These are phyloP conservation scores for Fonsecaea monophora DNA, from an alignment of 2,329 filamentous ascomycete genomes.

Conservation along the genomic window DNA sequence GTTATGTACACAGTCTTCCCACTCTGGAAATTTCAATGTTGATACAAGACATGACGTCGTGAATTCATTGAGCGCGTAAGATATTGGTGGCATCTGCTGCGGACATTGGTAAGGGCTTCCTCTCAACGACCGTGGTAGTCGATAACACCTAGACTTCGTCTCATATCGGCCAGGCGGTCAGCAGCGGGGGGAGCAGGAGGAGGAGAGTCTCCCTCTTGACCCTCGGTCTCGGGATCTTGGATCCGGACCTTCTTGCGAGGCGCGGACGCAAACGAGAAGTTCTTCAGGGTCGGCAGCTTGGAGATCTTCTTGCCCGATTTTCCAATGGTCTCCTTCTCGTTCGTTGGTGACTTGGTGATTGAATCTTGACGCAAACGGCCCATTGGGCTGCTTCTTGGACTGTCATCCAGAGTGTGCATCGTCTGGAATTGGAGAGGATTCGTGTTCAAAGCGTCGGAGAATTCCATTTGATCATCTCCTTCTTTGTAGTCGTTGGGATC, in stretches of 20 bases:
- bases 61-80: constrained; percentile 18
- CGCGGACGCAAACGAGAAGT: constrained; percentile 17
- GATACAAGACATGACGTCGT: constrained; percentile 26
- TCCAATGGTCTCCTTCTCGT: constrained; percentile 23
- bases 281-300: constrained; percentile 32
- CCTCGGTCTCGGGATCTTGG: constrained; percentile 13
- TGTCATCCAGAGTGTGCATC: constrained; percentile 16
- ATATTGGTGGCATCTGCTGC: constrained; percentile 1
- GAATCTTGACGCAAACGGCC: constrained; percentile 34
- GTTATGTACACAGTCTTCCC: background rate
- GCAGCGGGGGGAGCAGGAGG: constrained; percentile 16
- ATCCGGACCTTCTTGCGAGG: constrained; percentile 21
- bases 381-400: constrained; percentile 18
- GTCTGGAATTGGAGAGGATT: constrained; percentile 27
- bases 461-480: constrained; percentile 33
- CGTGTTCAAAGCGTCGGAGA: constrained; percentile 32
- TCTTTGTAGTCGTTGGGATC: constrained; percentile 30
- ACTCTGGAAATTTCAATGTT: background rate
- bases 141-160: constrained; percentile 33
- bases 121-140: constrained; percentile 11
- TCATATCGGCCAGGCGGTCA: constrained; percentile 34
- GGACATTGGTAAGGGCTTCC: background rate
- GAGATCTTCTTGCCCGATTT: constrained; percentile 30
- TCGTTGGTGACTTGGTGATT: constrained; percentile 12
- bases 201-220: constrained; percentile 7